Evolutionary conservation across 352 stramenopile genomes (phyloP), one percentile per base, ranked within the genome.

Genomic region (Phytopythium aichiense): DNA sequence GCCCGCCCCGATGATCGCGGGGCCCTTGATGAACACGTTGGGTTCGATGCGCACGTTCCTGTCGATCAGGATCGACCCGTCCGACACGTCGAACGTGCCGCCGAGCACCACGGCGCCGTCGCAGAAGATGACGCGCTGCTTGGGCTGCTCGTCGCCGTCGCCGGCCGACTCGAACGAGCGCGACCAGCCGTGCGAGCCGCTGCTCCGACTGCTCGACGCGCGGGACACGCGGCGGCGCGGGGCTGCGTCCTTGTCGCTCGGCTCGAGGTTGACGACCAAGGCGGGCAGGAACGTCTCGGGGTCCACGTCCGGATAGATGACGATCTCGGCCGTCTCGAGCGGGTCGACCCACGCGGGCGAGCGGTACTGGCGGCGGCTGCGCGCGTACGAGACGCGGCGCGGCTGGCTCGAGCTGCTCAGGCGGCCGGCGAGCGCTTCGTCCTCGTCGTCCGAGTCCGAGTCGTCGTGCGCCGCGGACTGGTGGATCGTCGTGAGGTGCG

Each of bases 11-110:
- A 92, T 88, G 66, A 92, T 87, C 11, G 78, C 74, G 0, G 84
- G 84, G n/a, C 83, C 83, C 62, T 90, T 90, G 55, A 93, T 79
- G 63, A 76, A 79, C 56, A 88, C 74, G 38, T 87, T 77, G 1
- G 82, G 75, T 48, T 93, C 81, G n/a, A 93, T 74, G 7, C 79
- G 71, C 35, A 80, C 79, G 55, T 85, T 74, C 57, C 71, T 74
- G 1, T 81, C 81, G 31, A 91, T 77, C 45, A 76, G 73, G 31
- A 93, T 85, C 9, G 82, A 89, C 2, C 84, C 81, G 25, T 88
- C 74, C 0, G 80, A 84, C 25, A 92, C 75, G 51, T 91, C 82
- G 43, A 93, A 85, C 25, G 74, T 79, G 2, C 82, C 84, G 38
- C 82, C 81, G 1, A 90, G 63, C 18, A 92, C 66, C 23, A 79